Evolutionary conservation across 1,284 basidiomycete genomes (phyloP).

Genomic region (Pisolithus thermaeus): DNA sequence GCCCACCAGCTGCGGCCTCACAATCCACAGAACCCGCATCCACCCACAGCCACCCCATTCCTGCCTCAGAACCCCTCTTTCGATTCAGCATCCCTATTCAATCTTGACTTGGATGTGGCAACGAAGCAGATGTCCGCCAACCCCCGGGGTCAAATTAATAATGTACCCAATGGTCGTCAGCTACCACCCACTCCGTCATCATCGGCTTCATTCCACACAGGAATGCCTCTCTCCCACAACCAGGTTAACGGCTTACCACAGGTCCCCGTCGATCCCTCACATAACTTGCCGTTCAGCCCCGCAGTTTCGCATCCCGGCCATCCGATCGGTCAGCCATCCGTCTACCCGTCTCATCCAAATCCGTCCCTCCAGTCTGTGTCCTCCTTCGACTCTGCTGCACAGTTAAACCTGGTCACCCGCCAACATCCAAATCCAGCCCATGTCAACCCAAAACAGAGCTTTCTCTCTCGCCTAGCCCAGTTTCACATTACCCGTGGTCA

Average conservation of each 20-base stretch:
- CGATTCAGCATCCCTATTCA: slow-evolving; percentile 31
- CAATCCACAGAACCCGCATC: slow-evolving; percentile 14
- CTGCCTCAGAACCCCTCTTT: slow-evolving; percentile 12
- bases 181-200: slow-evolving; percentile 38
- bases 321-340: slow-evolving; percentile 10
- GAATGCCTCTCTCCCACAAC: slow-evolving; percentile 41
- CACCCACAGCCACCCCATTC: slow-evolving; percentile 12
- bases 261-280: slow-evolving; percentile 20
- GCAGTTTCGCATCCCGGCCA: slow-evolving; percentile 3
- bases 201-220: slow-evolving; percentile 61
- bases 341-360: slow-evolving; percentile 26
- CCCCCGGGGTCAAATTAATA: slow-evolving; percentile 46
- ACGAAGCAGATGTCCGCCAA: slow-evolving; percentile 73
- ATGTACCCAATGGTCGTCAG: slow-evolving; percentile 43
- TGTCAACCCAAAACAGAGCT: slow-evolving; percentile 50
- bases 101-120: slow-evolving; percentile 46
- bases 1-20: slow-evolving; percentile 28
- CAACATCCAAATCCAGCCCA: slow-evolving; percentile 22
- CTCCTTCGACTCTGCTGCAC: slow-evolving; percentile 41
- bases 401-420: slow-evolving; percentile 25
- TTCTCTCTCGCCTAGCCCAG: slow-evolving; percentile 52
- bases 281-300: slow-evolving; percentile 25
- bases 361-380: slow-evolving; percentile 31
- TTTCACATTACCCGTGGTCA: slow-evolving; percentile 48
- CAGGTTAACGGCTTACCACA: slow-evolving; percentile 37